These are phyloP conservation scores for Oropetium thomaeum DNA, from an alignment of 176 grass and related monocot genomes.

Conservation along the genomic window DNA sequence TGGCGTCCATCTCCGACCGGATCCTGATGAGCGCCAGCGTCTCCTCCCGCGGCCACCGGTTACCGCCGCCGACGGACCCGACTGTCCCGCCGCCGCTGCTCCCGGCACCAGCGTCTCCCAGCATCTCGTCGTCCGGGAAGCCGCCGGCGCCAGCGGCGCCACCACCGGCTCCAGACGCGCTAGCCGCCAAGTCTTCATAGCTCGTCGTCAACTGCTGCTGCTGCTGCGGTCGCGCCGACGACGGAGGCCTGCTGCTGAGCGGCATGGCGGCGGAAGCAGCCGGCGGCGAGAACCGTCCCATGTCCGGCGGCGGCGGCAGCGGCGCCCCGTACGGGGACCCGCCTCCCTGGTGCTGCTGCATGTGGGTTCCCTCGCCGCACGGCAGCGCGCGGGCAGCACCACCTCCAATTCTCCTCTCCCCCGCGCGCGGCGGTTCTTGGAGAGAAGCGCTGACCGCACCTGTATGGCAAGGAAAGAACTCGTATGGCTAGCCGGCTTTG, in stretches of 20 bases:
- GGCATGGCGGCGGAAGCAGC: conserved; percentile 16
- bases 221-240: not conserved
- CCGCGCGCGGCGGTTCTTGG: not conserved
- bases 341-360: conserved; percentile 42
- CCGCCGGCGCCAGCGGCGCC: not conserved
- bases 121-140: conserved; percentile 47
- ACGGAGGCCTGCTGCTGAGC: conserved; percentile 36
- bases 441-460: not conserved
- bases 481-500: not conserved
- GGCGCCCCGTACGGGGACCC: conserved; percentile 41
- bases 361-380: conserved; percentile 2
- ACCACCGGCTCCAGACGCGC: not conserved
- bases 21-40: conserved; percentile 94
- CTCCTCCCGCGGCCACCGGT: conserved; percentile 92
- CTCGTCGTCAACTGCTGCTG: not conserved
- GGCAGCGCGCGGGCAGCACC: not conserved
- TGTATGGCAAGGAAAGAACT: no score
- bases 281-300: conserved; percentile 42
- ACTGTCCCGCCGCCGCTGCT: conserved; percentile 26
- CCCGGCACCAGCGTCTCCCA: conserved; percentile 20
- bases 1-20: conserved; percentile 95
- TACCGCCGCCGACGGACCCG: conserved; percentile 44
- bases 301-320: conserved; percentile 15
- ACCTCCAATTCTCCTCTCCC: not conserved
- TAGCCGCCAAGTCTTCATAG: conserved; percentile 38